Conservation (phyloP, 768 basidiomycete species). For the Rhizopogon vinicolor region DNA sequence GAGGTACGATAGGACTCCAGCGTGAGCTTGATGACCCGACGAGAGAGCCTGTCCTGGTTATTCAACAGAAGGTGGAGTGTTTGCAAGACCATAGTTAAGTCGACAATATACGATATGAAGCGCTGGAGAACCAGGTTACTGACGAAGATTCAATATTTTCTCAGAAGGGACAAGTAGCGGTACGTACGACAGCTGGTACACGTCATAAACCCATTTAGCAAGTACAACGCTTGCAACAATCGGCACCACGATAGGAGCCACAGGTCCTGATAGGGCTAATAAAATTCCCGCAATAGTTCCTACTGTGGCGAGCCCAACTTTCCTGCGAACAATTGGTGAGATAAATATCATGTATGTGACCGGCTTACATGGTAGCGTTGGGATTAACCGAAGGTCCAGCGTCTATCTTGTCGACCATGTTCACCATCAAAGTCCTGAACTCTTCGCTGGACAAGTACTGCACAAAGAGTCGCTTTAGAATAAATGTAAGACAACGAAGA, state of each 20-base stretch:
- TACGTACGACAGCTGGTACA: background rate
- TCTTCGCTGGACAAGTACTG: background rate
- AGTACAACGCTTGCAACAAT: background rate
- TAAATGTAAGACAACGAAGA: background rate
- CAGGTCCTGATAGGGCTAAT: background rate
- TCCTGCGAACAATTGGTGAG: background rate
- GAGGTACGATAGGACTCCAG: too few relatives aligned
- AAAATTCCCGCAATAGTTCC: background rate
- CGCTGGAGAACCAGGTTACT: slow-evolving; percentile 6
- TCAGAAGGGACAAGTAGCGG: background rate
- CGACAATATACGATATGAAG: slow-evolving; percentile 22
- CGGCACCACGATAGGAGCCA: background rate
- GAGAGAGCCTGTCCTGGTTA: background rate
- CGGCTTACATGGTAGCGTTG: background rate
- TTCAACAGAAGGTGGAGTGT: slow-evolving; percentile 5
- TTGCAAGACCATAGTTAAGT: slow-evolving; percentile 21
- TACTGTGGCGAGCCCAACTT: background rate
- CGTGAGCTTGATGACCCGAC: too few relatives aligned
- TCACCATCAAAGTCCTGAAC: background rate
- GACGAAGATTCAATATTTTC: background rate
- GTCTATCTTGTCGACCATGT: background rate
- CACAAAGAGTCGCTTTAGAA: background rate
- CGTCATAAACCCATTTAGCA: background rate
- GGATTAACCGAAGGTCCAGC: background rate
- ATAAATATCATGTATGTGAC: background rate